A percentile compares a stretch with the other conserved stretches of the same genome.
phyloP scores from a whole-genome alignment of 2,329 filamentous ascomycete genomes.

The Monosporascus sp. region DNA sequence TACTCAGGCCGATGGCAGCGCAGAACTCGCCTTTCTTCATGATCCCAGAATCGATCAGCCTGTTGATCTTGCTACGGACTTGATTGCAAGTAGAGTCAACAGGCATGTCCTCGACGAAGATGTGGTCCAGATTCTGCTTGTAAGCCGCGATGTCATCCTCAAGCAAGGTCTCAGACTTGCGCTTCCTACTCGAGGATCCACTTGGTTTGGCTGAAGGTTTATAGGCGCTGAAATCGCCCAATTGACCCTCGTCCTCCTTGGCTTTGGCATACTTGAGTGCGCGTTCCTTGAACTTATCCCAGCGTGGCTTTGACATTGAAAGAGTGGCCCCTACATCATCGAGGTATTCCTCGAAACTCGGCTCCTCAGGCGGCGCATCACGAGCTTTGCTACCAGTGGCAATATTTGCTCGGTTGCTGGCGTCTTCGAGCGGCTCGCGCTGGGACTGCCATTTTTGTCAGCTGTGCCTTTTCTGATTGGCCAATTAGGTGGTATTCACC shows the following conservation, averaged over 20 bases:
- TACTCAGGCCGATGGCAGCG: conserved; percentile 5
- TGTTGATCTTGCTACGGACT: conserved; percentile 12
- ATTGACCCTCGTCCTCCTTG: neutral
- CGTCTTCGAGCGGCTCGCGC: conserved; percentile 17
- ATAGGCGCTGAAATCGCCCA: neutral
- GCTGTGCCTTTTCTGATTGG: neutral
- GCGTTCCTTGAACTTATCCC: too few relatives aligned
- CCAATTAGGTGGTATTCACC: neutral
- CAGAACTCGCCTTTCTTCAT: conserved; percentile 15
- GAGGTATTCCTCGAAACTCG: neutral
- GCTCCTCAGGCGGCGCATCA: neutral
- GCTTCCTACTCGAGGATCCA: conserved; percentile 11
- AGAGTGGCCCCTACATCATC: too few relatives aligned
- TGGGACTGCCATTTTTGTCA: neutral
- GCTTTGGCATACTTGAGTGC: neutral
- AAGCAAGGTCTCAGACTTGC: conserved; percentile 12
- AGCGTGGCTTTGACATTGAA: too few relatives aligned
- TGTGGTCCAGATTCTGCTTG: conserved; percentile 13
- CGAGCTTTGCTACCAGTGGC: conserved; percentile 8
- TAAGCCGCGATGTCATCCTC: conserved; percentile 19
- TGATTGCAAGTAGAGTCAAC: conserved; percentile 5
- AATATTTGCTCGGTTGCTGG: conserved; percentile 25
- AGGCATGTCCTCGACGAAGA: neutral
- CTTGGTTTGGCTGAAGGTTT: neutral
- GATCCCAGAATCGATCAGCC: conserved; percentile 12